Conservation (phyloP, 192 early-diverging fungal species). For the Podila clonocystis region DNA sequence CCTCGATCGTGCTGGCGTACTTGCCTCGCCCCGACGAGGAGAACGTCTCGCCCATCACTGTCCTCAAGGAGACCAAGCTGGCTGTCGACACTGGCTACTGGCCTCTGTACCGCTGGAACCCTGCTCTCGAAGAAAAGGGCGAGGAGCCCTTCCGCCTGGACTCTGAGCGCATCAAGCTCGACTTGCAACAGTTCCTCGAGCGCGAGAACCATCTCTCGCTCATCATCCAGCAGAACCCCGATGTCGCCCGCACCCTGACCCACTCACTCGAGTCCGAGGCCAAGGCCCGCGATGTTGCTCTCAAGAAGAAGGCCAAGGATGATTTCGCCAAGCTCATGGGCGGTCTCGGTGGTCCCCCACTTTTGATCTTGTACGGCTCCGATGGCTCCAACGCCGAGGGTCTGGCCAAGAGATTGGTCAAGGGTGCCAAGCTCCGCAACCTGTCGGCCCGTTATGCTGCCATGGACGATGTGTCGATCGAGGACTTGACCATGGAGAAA, state of each 20-base stretch:
- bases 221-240: conserved; percentile 73
- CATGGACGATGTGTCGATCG: conserved; percentile 86
- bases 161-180: conserved; percentile 82
- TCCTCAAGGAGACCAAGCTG: conserved; percentile 89
- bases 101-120: conserved; percentile 97
- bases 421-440: conserved; percentile 86
- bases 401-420: conserved; percentile 83
- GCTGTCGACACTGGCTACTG: conserved; percentile 91
- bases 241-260: conserved; percentile 61
- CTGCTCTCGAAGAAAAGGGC: conserved; percentile 63
- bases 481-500: conserved; percentile 82
- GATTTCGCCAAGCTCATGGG: conserved; percentile 76
- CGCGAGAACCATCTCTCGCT: conserved; percentile 87
- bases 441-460: conserved; percentile 79
- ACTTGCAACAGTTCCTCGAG: conserved; percentile 83
- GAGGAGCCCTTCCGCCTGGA: conserved; percentile 75
- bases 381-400: conserved; percentile 91
- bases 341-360: conserved; percentile 78
- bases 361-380: conserved; percentile 90
- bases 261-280: conserved; percentile 75
- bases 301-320: conserved; percentile 71
- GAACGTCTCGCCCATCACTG: conserved; percentile 70
- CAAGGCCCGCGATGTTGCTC: conserved; percentile 66
- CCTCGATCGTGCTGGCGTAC: conserved; percentile 90
- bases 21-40: conserved; percentile 69